phyloP scores from a whole-genome alignment of 306 rosid species.

The Cucurbita pepo region DNA sequence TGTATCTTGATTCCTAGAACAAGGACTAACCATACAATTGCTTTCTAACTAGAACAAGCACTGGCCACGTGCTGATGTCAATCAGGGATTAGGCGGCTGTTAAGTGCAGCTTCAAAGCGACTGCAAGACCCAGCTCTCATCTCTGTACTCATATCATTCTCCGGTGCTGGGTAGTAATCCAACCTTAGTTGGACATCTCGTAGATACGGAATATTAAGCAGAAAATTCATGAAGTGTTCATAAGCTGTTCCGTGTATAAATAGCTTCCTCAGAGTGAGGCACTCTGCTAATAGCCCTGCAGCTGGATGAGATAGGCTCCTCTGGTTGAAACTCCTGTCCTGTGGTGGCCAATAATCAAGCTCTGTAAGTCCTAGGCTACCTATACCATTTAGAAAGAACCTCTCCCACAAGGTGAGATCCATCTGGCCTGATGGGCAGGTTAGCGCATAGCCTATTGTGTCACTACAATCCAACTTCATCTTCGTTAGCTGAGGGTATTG shows the following conservation, averaged over 20 bases:
- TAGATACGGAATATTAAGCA: constrained; percentile 33
- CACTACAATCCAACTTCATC: constrained; percentile 77
- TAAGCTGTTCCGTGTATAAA: constrained; percentile 73
- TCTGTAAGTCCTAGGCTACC: constrained; percentile 38
- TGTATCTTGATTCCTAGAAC: neutral
- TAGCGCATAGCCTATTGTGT: constrained; percentile 57
- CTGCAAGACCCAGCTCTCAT: constrained; percentile 78
- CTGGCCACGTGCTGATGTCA: constrained; percentile 12
- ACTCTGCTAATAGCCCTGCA: constrained; percentile 57
- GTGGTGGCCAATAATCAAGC: constrained; percentile 90
- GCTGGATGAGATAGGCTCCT: constrained; percentile 66
- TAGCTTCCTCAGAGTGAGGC: constrained; percentile 57
- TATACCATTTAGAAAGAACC: constrained; percentile 66
- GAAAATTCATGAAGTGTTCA: constrained; percentile 72
- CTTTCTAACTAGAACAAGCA: neutral
- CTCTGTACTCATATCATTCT: constrained; percentile 79
- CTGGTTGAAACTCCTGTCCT: constrained; percentile 69
- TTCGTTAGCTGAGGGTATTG: constrained; percentile 47
- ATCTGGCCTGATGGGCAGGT: constrained; percentile 71
- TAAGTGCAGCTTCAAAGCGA: constrained; percentile 81
- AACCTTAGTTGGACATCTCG: constrained; percentile 73
- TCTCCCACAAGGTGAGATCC: constrained; percentile 92
- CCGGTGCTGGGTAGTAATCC: constrained; percentile 84
- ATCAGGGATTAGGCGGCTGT: constrained; percentile 39
- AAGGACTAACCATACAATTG: neutral